These are phyloP conservation scores for Dentipellis fragilis DNA, from an alignment of 768 basidiomycete genomes.

Conservation along the genomic window DNA sequence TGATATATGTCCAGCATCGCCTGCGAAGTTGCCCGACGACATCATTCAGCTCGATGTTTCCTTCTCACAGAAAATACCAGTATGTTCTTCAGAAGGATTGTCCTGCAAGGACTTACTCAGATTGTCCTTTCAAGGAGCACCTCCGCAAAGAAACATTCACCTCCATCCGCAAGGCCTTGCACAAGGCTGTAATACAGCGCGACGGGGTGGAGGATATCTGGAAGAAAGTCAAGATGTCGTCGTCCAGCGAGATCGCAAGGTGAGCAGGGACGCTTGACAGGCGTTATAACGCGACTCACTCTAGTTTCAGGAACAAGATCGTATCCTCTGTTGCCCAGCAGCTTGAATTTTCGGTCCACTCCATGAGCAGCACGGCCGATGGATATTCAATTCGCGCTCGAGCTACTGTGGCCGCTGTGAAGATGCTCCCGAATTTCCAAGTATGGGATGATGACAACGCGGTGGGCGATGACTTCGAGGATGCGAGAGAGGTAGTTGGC, in stretches of 20 bases:
- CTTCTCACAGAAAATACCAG: conserved; percentile 22
- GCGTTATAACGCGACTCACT: not conserved
- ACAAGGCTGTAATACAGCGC: conserved; percentile 25
- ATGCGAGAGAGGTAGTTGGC: not conserved
- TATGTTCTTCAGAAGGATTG: conserved; percentile 5
- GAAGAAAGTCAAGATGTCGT: conserved; percentile 13
- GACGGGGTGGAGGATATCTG: conserved; percentile 20
- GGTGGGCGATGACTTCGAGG: not conserved
- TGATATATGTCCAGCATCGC: not conserved
- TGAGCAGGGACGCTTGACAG: conserved; percentile 2
- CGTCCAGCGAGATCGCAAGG: conserved; percentile 17
- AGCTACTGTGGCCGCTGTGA: not conserved
- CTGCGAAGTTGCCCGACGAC: conserved; percentile 6
- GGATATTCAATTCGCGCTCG: conserved; percentile 33
- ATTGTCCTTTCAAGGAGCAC: conserved; percentile 22
- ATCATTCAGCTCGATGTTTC: conserved; percentile 17
- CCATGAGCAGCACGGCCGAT: conserved; percentile 37
- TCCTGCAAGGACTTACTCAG: conserved; percentile 4
- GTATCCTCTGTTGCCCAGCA: conserved; percentile 32
- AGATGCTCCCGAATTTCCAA: not conserved
- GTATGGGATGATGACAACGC: not conserved
- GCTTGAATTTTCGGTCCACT: conserved; percentile 38
- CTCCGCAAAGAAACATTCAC: conserved; percentile 25
- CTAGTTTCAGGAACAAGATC: not conserved
- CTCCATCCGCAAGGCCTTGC: conserved; percentile 29